Base-by-base conservation (phyloP, 140 eudicot genomes). In the Stevia rebaudiana region DNA sequence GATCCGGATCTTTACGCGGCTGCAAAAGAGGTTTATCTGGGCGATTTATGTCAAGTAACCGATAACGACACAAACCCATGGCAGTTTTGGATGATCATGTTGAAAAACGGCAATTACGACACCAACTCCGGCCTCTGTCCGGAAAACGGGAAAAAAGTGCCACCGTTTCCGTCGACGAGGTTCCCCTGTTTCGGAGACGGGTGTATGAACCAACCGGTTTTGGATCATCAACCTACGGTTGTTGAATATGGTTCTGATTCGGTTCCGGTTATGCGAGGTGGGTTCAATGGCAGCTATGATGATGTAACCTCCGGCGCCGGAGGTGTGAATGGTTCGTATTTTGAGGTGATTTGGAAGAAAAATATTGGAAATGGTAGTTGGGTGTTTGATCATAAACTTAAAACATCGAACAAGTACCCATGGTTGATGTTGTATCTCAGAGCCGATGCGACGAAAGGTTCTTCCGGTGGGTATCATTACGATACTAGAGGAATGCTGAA, bases 21-120 rank as follows among this genome's bases (percentile, higher is more conserved):
- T 6, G 85, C 81, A 43, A 86, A 89, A 60, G 97, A 86, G 79
- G 4, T 72, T 2, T 89, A 86, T 71, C 68, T 89, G 28, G 97
- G 94, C 63, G 69, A 81, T 6, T 71, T 89, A 47, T 86, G 97
- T 63, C 67, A 86, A 72, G 92, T 83, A 0, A 33, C 35, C 8
- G 86, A 77, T 33, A 60, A 43, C 35, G 49, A 21, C 33, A 60
- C 80, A 37, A 68, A 43, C 16, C 92, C 95, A 46, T 89, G 94
- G 94, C 89, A 86, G 11, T 89, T 86, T 55, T 89, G 95, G 95
- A 89, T 83, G 95, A 48, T 89, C 8, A 89, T 89, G 97, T 68
- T 89, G 31, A 89, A 89, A 70, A 89, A 83, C 37, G 97, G 97
- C 25, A 89, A 89, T 43, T 86, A 81, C 35, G 97, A 89, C 86